Evolutionary conservation across 306 rosid genomes (phyloP).

Genomic region (Spatholobus suberectus): DNA sequence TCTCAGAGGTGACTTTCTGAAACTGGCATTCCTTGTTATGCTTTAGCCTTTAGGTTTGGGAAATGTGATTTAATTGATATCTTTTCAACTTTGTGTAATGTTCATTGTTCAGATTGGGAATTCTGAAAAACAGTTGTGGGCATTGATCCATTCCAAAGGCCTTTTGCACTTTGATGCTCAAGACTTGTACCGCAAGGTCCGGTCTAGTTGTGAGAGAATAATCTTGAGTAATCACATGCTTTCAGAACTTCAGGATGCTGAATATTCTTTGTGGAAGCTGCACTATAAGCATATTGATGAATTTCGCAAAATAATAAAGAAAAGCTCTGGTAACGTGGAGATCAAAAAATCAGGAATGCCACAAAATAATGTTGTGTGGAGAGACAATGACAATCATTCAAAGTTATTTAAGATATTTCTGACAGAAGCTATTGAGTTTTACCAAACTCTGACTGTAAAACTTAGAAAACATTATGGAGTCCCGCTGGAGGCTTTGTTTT

Average conservation of each 20-base stretch:
- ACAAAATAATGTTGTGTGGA: conserved; percentile 42
- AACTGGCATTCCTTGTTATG: conserved; percentile 26
- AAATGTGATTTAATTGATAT: not conserved
- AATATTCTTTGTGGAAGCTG: conserved; percentile 94
- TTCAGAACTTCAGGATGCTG: conserved; percentile 85
- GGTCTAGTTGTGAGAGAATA: conserved; percentile 70
- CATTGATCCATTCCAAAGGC: conserved; percentile 76
- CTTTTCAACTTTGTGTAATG: conserved; percentile 40
- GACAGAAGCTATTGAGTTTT: conserved; percentile 78
- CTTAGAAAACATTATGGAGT: conserved; percentile 62
- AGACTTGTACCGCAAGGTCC: conserved; percentile 69
- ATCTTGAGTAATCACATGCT: conserved; percentile 52
- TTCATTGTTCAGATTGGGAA: conserved; percentile 62
- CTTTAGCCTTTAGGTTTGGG: conserved; percentile 8
- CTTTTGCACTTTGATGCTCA: conserved; percentile 66
- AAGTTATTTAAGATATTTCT: conserved; percentile 72
- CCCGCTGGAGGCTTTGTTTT: conserved; percentile 61
- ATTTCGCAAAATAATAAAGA: conserved; percentile 82
- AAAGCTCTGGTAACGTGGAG: conserved; percentile 55
- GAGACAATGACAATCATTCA: conserved; percentile 43
- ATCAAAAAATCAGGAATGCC: conserved; percentile 39
- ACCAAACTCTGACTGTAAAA: conserved; percentile 69
- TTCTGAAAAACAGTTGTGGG: conserved; percentile 73
- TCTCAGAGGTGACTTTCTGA: conserved; percentile 62
- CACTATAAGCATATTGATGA: conserved; percentile 95